Base-by-base conservation (phyloP, 2,329 filamentous ascomycete species). In the Botryosphaeria dothidea region DNA sequence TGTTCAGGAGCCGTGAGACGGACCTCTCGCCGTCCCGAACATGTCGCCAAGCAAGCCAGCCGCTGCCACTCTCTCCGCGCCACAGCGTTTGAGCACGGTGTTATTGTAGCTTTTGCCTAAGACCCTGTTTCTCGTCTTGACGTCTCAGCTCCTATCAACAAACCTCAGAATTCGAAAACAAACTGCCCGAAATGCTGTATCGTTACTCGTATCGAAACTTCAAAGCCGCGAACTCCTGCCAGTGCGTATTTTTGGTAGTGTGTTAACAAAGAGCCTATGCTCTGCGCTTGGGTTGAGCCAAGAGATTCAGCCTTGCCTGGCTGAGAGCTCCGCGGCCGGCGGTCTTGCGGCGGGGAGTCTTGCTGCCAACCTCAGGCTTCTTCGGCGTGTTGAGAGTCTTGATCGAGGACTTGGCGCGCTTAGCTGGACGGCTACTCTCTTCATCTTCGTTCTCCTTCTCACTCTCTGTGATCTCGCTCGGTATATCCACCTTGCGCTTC, bases 391-490 rank as follows among this genome's bases (percentile, higher is more conserved):
- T 4, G 17, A 13, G 4, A 19, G 72, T 74, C 70, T 74, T 77
- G 13, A 73, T 69, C 15, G 68, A 69, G 5, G 67, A 65, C 67
- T 71, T 77, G 45, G 69, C 66, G 67, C 75, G 77, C 72, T 78
- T 78, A 6, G 70, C 68, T 8, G 72, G 73, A 29, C 76, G 73
- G 23, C 65, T 68, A 38, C 69, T 70, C 4, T 75, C 75, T 34
- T 73, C 69, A 25, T 72, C 71, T 21, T 71, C 72, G 52, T 82
- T 82, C 72, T 82, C 81, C 71, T 82, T 82, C 66, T 81, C 77
- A 2, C 77, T 72, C 36, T 75, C 74, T 1, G 75, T 66, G 13
- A 69, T 71, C n/a, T 76, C 73, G 69, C 15, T 72, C 69, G 68
- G 31, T 11, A 58, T 25, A 17, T 52, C 34, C 7, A 81, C 74